These are phyloP conservation scores for Fraxinus latifolia DNA, from an alignment of 305 asterid species.

Conservation along the genomic window DNA sequence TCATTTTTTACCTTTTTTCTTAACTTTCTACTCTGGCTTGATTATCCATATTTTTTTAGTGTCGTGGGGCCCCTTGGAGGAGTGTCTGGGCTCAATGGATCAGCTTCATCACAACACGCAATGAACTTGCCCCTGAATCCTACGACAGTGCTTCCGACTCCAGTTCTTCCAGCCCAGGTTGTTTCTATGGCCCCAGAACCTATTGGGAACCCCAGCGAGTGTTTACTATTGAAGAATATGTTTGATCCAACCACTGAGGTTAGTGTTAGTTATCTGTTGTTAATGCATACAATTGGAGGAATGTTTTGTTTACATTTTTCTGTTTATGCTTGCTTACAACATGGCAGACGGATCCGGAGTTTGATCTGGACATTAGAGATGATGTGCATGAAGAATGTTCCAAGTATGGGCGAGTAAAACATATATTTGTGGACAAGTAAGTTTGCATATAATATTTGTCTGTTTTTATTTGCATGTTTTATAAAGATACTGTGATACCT, in stretches of 20 bases:
- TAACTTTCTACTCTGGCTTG: constrained; percentile 4
- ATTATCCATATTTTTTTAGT: constrained; percentile 30
- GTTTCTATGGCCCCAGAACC: constrained; percentile 72
- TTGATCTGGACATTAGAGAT: constrained; percentile 84
- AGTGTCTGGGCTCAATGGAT: constrained; percentile 63
- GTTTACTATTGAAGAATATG: constrained; percentile 91
- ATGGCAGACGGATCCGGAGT: constrained; percentile 79
- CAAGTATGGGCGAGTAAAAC: constrained; percentile 83
- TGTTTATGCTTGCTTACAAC: background rate
- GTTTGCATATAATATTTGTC: constrained; percentile 15
- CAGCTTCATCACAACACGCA: constrained; percentile 48
- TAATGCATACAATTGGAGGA: background rate
- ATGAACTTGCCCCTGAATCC: constrained; percentile 66
- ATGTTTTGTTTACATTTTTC: background rate
- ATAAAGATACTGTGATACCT: background rate
- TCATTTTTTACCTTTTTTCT: background rate
- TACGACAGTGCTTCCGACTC: constrained; percentile 41
- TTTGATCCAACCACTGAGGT: constrained; percentile 95
- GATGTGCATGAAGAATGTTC: constrained; percentile 94
- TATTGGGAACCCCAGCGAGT: constrained; percentile 89
- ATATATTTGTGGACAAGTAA: constrained; percentile 85
- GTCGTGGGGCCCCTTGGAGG: constrained; percentile 70
- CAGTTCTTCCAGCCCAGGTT: constrained; percentile 55
- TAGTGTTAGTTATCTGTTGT: constrained; percentile 19
- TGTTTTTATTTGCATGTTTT: background rate